Conservation (phyloP, 2,329 filamentous ascomycete species). For the Pestalotiopsis sp. region DNA sequence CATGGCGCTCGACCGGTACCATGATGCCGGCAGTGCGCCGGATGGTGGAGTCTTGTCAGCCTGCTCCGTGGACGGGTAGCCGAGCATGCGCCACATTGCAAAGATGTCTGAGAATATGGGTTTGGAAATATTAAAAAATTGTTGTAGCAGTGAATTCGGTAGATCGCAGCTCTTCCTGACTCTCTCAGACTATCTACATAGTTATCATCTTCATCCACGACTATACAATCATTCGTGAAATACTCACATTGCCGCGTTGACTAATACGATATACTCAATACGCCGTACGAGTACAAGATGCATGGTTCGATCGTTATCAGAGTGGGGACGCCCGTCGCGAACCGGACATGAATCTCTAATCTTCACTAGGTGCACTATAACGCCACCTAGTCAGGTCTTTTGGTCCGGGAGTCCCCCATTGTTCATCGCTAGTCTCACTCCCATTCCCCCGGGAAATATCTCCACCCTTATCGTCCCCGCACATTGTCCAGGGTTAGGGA, state of each 20-base stretch:
- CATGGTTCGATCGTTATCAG: background rate
- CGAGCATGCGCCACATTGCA: background rate
- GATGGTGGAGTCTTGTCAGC: constrained; percentile 15
- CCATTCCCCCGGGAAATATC: background rate
- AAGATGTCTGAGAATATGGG: background rate
- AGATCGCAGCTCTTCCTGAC: background rate
- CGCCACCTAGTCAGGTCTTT: background rate
- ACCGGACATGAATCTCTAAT: background rate
- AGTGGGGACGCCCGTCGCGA: background rate
- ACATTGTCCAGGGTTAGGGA: background rate
- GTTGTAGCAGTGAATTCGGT: background rate
- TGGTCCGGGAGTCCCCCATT: background rate
- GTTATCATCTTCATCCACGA: background rate
- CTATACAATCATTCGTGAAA: background rate
- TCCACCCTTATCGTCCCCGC: background rate
- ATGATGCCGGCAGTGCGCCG: constrained; percentile 38
- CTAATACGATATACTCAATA: background rate
- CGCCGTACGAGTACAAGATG: background rate
- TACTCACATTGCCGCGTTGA: background rate
- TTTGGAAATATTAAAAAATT: background rate
- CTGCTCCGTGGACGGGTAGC: background rate
- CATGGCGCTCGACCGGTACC: constrained; percentile 42
- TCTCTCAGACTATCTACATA: background rate
- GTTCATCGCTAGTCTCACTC: background rate
- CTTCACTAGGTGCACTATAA: background rate